Evolutionary conservation across 495 filamentous ascomycete species (phyloP), one percentile per base, ranked within the genome.

Genomic region (Podospora anserina): DNA sequence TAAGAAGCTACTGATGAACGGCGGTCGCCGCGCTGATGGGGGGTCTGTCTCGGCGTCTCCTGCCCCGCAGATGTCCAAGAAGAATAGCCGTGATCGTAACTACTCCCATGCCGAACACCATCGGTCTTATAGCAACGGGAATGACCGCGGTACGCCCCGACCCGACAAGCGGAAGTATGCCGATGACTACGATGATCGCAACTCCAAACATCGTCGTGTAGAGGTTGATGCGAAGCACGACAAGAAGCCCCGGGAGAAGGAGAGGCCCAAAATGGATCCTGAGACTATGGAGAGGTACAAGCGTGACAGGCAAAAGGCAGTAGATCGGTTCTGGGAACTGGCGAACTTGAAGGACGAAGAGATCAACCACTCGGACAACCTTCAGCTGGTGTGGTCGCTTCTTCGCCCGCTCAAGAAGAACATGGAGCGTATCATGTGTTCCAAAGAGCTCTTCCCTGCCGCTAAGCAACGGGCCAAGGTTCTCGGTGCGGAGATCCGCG

Each of bases 1-100:
- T 79, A 92, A 91, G 76, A 92, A 92, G 77, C 89, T 91, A 56
- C 75, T 78, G 65, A 76, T 78, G 65, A 87, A 85, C 70, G 85
- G 84, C 60, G 79, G 81, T 72, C 85, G 79, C 55, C 83, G 83
- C 20, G 39, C 39, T 49, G 78, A 80, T 56, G 80, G 83, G 39
- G 77, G 81, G 49, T 88, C 86, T n/a, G 77, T 82, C 9, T 87
- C 86, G 4, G 86, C 83, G 3, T 89, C 87, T 9, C 85, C 86
- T n/a, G 87, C 82, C n/a, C 85, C 85, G 5, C 74, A 75, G 49
- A 75, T 79, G 67, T 75, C 73, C 0, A 82, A 80, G 72, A 82
- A 81, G 65, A 63, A 75, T 0, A 78, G 78, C 49, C 76, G 78
- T 11, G 80, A 81, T 4, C 70, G 78, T 4, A 68, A 76, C 6